Base-by-base conservation (phyloP, 441 rosid genomes). In the Populus hybrid region DNA sequence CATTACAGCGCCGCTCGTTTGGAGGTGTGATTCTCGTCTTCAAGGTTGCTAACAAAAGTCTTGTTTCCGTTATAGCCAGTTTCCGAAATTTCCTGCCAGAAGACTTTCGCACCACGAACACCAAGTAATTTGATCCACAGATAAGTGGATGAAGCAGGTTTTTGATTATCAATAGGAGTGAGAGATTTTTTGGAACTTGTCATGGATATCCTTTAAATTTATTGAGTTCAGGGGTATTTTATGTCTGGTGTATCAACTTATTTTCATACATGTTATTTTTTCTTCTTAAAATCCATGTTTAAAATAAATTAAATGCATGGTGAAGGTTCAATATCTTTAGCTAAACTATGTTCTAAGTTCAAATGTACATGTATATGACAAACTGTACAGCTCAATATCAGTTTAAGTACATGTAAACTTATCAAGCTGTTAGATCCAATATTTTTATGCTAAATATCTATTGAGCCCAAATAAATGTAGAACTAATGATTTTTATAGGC, bases 401-500 rank as follows among this genome's bases (percentile, higher is more conserved):
- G 46, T 38, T 38, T 1, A 0, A 38, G 0, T 38, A 38, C 3
- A 2, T 38, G 3, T 38, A 0, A 0, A 0, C 0, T 0, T 38
- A 0, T 9, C 0, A 38, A 9, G 3, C 12, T 38, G 3, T 28
- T 0, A 28, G 4, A 28, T 3, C 30, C 32, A 30, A 30, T 3
- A 30, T 30, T 3, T 3, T 3, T 3, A 30, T 30, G 4, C 0
- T 30, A 30, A 30, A 30, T 4, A 30, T 30, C 32, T 4, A 30
- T 30, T 3, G 4, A 30, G 4, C 32, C 4, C 32, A 30, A 30
- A 30, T 30, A 3, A 0, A 30, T 3, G 4, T 30, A 0, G 3
- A 30, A 30, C 3, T 30, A 0, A 30, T 30, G 32, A 30, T 30
- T 3, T 30, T 30, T 30, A 3, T 30, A 30, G 32, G 0, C 32